Percentiles rank a stretch among this genome's conserved stretches.
Evolutionary conservation across 441 rosid genomes (phyloP).

Genomic region (Bocquillonia castaneifolia): DNA sequence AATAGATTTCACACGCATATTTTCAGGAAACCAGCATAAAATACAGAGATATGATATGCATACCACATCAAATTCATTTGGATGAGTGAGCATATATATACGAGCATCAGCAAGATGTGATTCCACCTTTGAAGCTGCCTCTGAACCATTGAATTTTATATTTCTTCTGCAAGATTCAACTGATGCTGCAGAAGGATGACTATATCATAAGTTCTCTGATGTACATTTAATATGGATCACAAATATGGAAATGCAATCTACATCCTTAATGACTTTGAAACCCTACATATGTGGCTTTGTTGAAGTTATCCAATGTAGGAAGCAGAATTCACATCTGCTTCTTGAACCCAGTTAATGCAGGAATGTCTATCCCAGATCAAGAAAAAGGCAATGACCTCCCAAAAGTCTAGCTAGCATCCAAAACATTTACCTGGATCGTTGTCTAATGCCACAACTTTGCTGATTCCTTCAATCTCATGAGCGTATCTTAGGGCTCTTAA

Average conservation of each 20-base stretch:
- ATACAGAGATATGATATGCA: slow-evolving; percentile 5
- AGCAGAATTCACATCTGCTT: slow-evolving; percentile 8
- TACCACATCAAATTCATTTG: slow-evolving; percentile 96
- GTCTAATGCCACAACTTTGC: slow-evolving; percentile 91
- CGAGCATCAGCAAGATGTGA: slow-evolving; percentile 93
- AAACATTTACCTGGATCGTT: slow-evolving; percentile 67
- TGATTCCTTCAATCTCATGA: slow-evolving; percentile 81
- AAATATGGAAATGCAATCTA: not conserved
- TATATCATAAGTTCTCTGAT: not conserved
- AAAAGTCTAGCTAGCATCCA: slow-evolving; percentile 12
- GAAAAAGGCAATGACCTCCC: slow-evolving; percentile 3
- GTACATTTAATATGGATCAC: not conserved
- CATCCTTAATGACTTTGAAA: not conserved
- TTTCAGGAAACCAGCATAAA: not conserved
- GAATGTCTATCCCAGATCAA: not conserved
- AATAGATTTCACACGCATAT: not conserved
- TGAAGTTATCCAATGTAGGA: not conserved
- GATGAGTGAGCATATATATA: slow-evolving; percentile 85
- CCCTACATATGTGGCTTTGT: not conserved
- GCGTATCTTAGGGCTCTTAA: slow-evolving; percentile 90
- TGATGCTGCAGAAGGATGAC: slow-evolving; percentile 42
- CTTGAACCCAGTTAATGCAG: slow-evolving; percentile 1
- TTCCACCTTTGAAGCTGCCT: slow-evolving; percentile 82
- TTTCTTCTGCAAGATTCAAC: slow-evolving; percentile 91
- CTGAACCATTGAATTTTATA: slow-evolving; percentile 83